Evolutionary conservation across 2,329 filamentous ascomycete species (phyloP).

Genomic region (Claviceps purpurea): DNA sequence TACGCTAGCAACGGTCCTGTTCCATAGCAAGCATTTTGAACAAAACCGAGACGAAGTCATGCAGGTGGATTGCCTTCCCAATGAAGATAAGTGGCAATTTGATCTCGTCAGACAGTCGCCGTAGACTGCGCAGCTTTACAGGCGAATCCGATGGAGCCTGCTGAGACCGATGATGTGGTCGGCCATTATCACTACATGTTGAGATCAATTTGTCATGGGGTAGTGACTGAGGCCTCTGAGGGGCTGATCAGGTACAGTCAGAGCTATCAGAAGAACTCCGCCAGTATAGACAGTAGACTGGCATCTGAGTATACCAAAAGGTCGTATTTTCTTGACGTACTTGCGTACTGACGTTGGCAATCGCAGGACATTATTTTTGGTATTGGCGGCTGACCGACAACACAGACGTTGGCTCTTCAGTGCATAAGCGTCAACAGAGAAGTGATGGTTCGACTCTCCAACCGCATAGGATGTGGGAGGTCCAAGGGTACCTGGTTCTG

Average conservation of each 20-base stretch:
- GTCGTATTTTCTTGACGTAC: neutral
- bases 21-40: too few species aligned
- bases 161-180: neutral
- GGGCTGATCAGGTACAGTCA: neutral
- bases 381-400: neutral
- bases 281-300: neutral
- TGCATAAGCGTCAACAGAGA: neutral
- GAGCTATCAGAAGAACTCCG: neutral
- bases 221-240: neutral
- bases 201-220: neutral
- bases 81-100: neutral
- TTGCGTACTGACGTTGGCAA: neutral
- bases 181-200: neutral
- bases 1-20: too few species aligned
- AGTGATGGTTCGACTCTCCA: neutral
- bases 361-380: neutral
- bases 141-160: neutral
- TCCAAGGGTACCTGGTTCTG: neutral
- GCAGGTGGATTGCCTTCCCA: neutral
- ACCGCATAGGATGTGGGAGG: neutral
- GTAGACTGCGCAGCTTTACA: neutral
- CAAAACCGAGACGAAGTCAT: neutral
- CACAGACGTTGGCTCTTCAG: neutral
- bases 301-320: neutral
- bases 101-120: neutral